Evolutionary conservation across 1,284 basidiomycete genomes (phyloP), one percentile per base, ranked within the genome.

Genomic region (Microbotryomycetes sp.): DNA sequence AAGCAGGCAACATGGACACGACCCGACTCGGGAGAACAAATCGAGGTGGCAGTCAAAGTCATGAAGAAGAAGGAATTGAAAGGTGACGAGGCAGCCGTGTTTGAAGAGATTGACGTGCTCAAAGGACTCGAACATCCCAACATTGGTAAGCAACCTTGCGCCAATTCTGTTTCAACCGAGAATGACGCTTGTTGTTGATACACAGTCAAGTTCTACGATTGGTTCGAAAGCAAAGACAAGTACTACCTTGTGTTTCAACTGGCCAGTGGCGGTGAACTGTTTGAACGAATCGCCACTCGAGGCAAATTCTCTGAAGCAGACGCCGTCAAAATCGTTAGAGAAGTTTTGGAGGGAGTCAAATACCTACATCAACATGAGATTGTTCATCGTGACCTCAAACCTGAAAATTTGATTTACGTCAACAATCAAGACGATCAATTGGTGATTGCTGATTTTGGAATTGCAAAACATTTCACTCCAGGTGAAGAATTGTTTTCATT

Each of bases 361-460:
- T 73, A 73, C 49, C 58, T 74, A 3, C 73, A 74, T 54, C 56
- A 58, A 5, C 84, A 92, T 71, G 85, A 88, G 62, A 90, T 97
- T 66, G 92, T 96, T 6, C 92, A 96, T 73, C 84, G 92, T 6
- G 69, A 70, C 42, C 60, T 73, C 32, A 73, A 73, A 57, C 70
- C 71, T 0, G 71, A 73, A 55, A 73, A 71, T 58, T 53, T 72
- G 30, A 47, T 68, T 47, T 64, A 63, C 57, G 88, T 88, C 9
- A 82, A 79, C 2, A 69, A 74, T 62, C 86, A 83, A 3, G 74
- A 81, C 14, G 80, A 86, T 47, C 64, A 66, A 4, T 64, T 96
- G 56, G 91, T 96, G 57, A 91, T 96, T 58, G 92, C 86, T 23
- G 96, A 98, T 76, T 97, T 98, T 75, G 96, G 96, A 2, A 97